phyloP scores from a whole-genome alignment of 352 stramenopile genomes.

The Stramenopiles sp. region DNA sequence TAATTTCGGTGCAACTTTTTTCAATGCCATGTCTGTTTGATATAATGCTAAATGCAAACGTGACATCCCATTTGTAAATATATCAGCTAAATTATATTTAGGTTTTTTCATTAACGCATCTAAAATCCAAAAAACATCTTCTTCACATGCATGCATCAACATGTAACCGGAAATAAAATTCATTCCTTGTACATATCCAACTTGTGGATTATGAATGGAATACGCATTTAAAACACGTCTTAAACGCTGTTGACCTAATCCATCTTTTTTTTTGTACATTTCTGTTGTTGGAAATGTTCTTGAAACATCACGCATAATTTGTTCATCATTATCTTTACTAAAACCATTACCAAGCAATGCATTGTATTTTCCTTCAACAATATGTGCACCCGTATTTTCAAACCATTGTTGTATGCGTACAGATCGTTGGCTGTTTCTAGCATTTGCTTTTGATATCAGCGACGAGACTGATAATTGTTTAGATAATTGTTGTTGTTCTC shows the following conservation, averaged over 20 bases:
- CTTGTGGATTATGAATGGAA: background rate
- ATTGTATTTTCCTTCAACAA: no score
- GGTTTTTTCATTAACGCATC: background rate
- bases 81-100: background rate
- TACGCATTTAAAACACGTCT: background rate
- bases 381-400: no score
- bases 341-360: no score
- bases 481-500: no score
- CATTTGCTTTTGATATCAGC: no score
- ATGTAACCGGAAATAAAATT: background rate
- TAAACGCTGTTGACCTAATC: background rate
- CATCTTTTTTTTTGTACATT: no score
- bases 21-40: background rate
- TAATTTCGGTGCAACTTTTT: background rate
- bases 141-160: background rate
- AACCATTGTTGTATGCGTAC: no score
- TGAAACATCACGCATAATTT: no score
- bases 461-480: no score
- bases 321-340: no score
- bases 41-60: background rate
- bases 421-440: no score
- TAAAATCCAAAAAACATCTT: background rate
- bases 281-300: no score
- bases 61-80: background rate
- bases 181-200: background rate